Conservation (phyloP, 78 protist genomes). For the Tieghemostelium lacteum region DNA sequence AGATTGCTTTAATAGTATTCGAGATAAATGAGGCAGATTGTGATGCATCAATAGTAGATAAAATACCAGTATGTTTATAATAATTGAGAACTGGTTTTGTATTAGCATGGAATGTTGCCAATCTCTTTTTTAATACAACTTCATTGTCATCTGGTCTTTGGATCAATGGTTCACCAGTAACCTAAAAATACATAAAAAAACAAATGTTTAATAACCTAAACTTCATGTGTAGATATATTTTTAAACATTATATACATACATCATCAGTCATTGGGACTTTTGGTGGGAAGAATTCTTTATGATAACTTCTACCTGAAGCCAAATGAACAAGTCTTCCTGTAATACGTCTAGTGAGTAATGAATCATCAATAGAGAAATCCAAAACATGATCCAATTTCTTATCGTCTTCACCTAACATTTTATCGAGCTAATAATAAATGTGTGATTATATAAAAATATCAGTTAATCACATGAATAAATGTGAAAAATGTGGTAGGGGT, state of each 20-base stretch:
- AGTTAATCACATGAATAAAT: too few relatives aligned
- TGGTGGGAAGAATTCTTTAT: slow-evolving; percentile 94
- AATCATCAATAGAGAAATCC: slow-evolving; percentile 89
- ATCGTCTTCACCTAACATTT: slow-evolving; percentile 77
- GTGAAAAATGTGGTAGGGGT: neutral
- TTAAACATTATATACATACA: slow-evolving; percentile 1
- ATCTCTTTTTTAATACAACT: slow-evolving; percentile 71
- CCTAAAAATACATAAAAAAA: neutral
- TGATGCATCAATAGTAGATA: slow-evolving; percentile 75
- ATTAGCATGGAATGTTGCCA: slow-evolving; percentile 74
- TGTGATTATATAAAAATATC: neutral
- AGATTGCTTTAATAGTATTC: slow-evolving; percentile 44
- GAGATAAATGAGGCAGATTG: slow-evolving; percentile 46
- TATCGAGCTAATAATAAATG: slow-evolving; percentile 82
- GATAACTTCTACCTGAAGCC: slow-evolving; percentile 93
- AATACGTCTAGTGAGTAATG: slow-evolving; percentile 89
- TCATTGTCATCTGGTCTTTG: slow-evolving; percentile 96
- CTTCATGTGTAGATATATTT: neutral
- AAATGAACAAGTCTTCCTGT: slow-evolving; percentile 95
- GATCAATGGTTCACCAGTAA: slow-evolving; percentile 96
- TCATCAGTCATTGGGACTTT: slow-evolving; percentile 89
- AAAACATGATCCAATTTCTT: slow-evolving; percentile 83
- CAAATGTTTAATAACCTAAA: too few relatives aligned
- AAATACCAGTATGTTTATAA: slow-evolving; percentile 53
- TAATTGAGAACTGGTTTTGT: slow-evolving; percentile 77